Evolutionary conservation across 2,329 filamentous ascomycete species (phyloP).

Genomic region (Xylariales sp.): DNA sequence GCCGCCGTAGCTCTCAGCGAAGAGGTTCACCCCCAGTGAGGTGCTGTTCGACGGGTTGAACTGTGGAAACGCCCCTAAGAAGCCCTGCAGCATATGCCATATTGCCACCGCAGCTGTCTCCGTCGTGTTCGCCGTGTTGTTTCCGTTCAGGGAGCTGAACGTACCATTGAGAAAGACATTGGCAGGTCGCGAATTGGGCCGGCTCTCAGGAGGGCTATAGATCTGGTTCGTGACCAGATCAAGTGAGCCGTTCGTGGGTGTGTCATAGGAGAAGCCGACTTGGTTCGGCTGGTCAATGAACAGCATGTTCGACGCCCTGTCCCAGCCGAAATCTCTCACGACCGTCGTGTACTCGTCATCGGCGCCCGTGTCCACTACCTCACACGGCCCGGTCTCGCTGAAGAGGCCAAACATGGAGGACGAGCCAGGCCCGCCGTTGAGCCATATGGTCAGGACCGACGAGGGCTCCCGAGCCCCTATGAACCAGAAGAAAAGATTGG

Average conservation of each 20-base stretch:
- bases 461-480: constrained; percentile 40
- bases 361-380: constrained; percentile 29
- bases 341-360: constrained; percentile 47
- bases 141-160: constrained; percentile 50
- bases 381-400: constrained; percentile 18
- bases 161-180: constrained; percentile 30
- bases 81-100: constrained; percentile 63
- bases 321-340: constrained; percentile 61
- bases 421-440: constrained; percentile 63
- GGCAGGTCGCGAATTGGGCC: constrained; percentile 20
- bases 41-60: constrained; percentile 43
- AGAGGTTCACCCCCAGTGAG: constrained; percentile 56
- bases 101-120: constrained; percentile 51
- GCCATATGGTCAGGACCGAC: constrained; percentile 50
- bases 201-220: constrained; percentile 29
- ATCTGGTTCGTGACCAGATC: constrained; percentile 38
- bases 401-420: constrained; percentile 64
- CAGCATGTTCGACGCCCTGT: constrained; percentile 48
- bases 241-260: constrained; percentile 45
- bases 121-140: constrained; percentile 50
- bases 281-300: constrained; percentile 57
- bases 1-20: constrained; percentile 67
- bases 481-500: constrained; percentile 50
- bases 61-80: constrained; percentile 53
- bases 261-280: constrained; percentile 65